phyloP scores from a whole-genome alignment of 1,139 yeast species.

The Magnusiomyces sp. region DNA sequence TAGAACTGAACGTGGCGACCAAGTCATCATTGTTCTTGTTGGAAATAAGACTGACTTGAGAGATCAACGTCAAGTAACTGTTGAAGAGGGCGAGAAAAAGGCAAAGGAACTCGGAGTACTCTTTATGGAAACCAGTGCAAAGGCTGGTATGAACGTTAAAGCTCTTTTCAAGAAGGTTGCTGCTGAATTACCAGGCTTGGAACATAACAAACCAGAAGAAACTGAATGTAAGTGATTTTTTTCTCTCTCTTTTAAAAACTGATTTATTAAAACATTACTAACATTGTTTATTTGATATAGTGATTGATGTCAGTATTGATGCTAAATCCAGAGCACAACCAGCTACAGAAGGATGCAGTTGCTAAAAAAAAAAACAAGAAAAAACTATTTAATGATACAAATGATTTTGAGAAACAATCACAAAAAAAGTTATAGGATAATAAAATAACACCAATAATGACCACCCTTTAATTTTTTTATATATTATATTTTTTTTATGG shows the following conservation, averaged over 20 bases:
- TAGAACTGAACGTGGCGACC: constrained; percentile 63
- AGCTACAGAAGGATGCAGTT: constrained; percentile 19
- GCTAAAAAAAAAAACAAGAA: constrained; percentile 11
- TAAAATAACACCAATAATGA: background rate
- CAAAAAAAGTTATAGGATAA: no score
- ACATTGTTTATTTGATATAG: constrained; percentile 32
- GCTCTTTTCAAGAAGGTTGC: constrained; percentile 84
- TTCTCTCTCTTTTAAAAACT: no score
- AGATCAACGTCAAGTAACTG: constrained; percentile 65
- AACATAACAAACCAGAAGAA: constrained; percentile 9
- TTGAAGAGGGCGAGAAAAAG: constrained; percentile 70
- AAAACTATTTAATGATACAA: no score
- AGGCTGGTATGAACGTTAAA: constrained; percentile 90
- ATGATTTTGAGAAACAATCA: no score
- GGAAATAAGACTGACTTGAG: constrained; percentile 70
- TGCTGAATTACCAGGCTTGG: constrained; percentile 62
- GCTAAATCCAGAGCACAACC: constrained; percentile 16
- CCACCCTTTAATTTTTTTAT: background rate
- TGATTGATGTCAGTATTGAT: constrained; percentile 53
- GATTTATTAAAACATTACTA: background rate
- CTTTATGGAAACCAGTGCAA: constrained; percentile 89
- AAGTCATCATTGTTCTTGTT: constrained; percentile 64
- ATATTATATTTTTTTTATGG: no score
- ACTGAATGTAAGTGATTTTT: constrained; percentile 8
- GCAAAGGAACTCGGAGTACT: constrained; percentile 72